Evolutionary conservation across 257 asterid genomes (phyloP).

Genomic region (Solanum neorickii): DNA sequence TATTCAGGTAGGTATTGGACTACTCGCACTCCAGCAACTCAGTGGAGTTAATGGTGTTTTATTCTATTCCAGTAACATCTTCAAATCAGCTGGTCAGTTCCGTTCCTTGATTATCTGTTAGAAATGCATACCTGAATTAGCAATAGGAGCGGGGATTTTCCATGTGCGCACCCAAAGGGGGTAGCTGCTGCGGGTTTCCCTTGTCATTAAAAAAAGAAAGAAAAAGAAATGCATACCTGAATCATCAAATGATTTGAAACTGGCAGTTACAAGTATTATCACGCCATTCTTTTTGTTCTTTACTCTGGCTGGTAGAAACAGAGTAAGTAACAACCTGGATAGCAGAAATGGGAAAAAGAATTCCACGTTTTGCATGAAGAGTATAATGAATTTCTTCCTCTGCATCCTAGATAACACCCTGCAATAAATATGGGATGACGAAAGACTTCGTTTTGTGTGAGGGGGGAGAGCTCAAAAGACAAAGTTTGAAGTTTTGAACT

Average conservation of each 20-base stretch:
- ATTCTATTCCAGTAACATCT: constrained; percentile 81
- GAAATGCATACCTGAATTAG: not conserved
- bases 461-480: not conserved
- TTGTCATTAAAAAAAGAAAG: too few species aligned
- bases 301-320: not conserved
- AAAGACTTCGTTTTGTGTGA: not conserved
- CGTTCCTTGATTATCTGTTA: not conserved
- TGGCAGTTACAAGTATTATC: not conserved
- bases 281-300: not conserved
- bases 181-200: too few species aligned
- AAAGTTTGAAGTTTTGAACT: not conserved
- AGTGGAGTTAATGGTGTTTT: constrained; percentile 78
- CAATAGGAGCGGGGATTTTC: too few species aligned
- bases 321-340: not conserved
- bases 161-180: too few species aligned
- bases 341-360: not conserved
- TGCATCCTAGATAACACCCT: not conserved
- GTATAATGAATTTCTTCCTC: not conserved
- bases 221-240: not conserved
- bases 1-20: constrained; percentile 72
- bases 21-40: constrained; percentile 76
- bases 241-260: not conserved
- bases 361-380: not conserved
- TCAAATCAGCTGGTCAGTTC: constrained; percentile 58
- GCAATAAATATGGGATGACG: not conserved